Evolutionary conservation across 768 basidiomycete species (phyloP).

Genomic region (button mushroom (Agaricus bisporus)): DNA sequence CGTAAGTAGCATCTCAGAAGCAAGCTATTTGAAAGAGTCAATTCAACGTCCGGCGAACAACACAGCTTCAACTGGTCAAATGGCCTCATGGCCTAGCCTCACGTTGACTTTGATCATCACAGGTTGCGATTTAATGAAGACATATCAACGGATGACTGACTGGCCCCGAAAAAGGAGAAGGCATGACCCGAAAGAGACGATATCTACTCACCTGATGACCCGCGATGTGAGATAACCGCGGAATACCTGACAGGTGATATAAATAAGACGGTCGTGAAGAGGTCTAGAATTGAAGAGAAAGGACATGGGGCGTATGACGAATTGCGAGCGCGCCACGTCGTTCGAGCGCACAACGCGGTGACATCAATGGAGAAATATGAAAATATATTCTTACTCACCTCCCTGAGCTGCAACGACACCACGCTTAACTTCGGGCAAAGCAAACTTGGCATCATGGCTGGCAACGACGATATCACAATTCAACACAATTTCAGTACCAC

Average conservation of each 20-base stretch:
- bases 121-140: conserved; percentile 1
- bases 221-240: conserved; percentile 54
- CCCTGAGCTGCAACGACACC: conserved; percentile 72
- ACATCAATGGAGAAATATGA: not conserved
- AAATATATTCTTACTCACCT: conserved; percentile 33
- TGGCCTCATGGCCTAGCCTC: not conserved
- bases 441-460: conserved; percentile 60
- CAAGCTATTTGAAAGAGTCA: conserved; percentile 38
- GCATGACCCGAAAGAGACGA: not conserved
- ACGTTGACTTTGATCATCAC: not conserved
- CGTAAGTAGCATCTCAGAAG: conserved; percentile 70
- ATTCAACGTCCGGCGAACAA: not conserved
- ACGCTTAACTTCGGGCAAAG: conserved; percentile 71
- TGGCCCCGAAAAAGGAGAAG: conserved; percentile 1
- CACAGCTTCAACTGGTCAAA: conserved; percentile 2
- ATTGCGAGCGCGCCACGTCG: not conserved
- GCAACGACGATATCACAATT: conserved; percentile 80
- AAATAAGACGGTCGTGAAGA: conserved; percentile 1
- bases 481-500: conserved; percentile 59
- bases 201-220: conserved; percentile 61
- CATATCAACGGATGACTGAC: not conserved
- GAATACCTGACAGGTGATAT: conserved; percentile 44
- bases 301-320: not conserved
- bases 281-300: not conserved
- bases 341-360: not conserved